Percentiles rank a stretch among this genome's conserved stretches.
Conservation (phyloP, 169 alveolate genomes). For the Plasmodium gallinaceum region DNA sequence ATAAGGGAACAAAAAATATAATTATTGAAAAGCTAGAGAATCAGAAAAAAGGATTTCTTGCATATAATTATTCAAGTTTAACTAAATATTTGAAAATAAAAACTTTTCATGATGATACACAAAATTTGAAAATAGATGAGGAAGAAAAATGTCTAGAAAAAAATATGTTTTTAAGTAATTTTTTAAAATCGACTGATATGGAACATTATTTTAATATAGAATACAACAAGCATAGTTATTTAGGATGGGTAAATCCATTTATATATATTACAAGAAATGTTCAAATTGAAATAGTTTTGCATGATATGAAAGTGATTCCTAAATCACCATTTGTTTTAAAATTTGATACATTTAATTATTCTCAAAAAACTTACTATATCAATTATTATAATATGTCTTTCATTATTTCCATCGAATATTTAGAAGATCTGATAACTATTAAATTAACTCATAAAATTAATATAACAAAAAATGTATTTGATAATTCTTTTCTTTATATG, state of each 20-base stretch:
- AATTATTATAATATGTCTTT: conserved; percentile 36
- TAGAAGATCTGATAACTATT: conserved; percentile 63
- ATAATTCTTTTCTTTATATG: neutral
- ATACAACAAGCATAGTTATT: conserved; percentile 83
- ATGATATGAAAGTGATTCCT: conserved; percentile 88
- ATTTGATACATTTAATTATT: conserved; percentile 75
- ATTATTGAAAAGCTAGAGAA: conserved; percentile 80
- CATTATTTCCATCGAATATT: conserved; percentile 55
- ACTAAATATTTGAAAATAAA: conserved; percentile 84
- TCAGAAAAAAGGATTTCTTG: conserved; percentile 83
- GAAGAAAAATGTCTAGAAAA: conserved; percentile 62
- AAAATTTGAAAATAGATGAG: conserved; percentile 31
- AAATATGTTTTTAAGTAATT: conserved; percentile 42
- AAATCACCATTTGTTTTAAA: conserved; percentile 85
- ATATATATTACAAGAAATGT: conserved; percentile 84
- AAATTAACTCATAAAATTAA: conserved; percentile 38
- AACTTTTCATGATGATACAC: conserved; percentile 83
- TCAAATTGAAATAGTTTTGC: conserved; percentile 85
- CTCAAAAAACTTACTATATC: conserved; percentile 56
- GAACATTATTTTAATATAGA: conserved; percentile 79
- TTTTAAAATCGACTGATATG: conserved; percentile 50
- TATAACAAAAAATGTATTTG: neutral
- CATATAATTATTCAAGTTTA: conserved; percentile 82
- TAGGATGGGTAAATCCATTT: conserved; percentile 91
- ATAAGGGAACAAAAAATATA: conserved; percentile 86